Conservation (phyloP, 2,329 filamentous ascomycete species). For the Onygena corvina region DNA sequence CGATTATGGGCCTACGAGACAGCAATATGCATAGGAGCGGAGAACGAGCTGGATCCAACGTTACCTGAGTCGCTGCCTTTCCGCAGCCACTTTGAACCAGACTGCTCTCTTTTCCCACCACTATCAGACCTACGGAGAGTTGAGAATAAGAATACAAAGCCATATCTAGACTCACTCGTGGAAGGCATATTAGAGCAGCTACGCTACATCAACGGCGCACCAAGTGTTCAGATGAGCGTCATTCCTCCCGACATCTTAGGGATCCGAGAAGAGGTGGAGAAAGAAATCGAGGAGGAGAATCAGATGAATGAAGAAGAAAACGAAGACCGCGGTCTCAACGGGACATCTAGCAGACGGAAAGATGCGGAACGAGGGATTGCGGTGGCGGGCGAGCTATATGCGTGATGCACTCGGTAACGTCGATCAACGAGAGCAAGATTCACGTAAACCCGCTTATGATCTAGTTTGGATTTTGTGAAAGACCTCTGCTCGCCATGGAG, state of each 20-base stretch:
- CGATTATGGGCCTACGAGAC: slow-evolving; percentile 97
- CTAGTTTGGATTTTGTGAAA: not conserved
- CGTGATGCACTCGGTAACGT: slow-evolving; percentile 16
- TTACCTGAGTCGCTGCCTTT: slow-evolving; percentile 75
- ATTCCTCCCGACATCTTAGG: slow-evolving; percentile 66
- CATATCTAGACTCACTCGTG: slow-evolving; percentile 64
- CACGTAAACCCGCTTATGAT: not conserved
- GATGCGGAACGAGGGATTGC: slow-evolving; percentile 26
- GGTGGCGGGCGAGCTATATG: slow-evolving; percentile 27
- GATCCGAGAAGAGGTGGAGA: slow-evolving; percentile 38
- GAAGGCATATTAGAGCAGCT: slow-evolving; percentile 73
- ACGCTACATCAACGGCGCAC: slow-evolving; percentile 69
- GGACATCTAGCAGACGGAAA: slow-evolving; percentile 20
- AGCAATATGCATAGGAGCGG: slow-evolving; percentile 67
- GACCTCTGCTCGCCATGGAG: not conserved
- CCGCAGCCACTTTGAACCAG: slow-evolving; percentile 75
- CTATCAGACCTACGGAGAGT: slow-evolving; percentile 58
- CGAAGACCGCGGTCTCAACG: slow-evolving; percentile 26
- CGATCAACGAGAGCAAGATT: not conserved
- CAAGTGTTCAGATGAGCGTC: slow-evolving; percentile 71
- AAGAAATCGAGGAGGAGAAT: slow-evolving; percentile 36
- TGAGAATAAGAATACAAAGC: slow-evolving; percentile 66
- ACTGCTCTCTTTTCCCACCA: slow-evolving; percentile 77
- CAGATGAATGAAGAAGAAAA: slow-evolving; percentile 28
- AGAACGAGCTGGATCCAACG: slow-evolving; percentile 56